Percentiles rank a stretch among this genome's conserved stretches.
Evolutionary conservation across 331 rosid species (phyloP).

Genomic region (Phaseolus coccineus): DNA sequence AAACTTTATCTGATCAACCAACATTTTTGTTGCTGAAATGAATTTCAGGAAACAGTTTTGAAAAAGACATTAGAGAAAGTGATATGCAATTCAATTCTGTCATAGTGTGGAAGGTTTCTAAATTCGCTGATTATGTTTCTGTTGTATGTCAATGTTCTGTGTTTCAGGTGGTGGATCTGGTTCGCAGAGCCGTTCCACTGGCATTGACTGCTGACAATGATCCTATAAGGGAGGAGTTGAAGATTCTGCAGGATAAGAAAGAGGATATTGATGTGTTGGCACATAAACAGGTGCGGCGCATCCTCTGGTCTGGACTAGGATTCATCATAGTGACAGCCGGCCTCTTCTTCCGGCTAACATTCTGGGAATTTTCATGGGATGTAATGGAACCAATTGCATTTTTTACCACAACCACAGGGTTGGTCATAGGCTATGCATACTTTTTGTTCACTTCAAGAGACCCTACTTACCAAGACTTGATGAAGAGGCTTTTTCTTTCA

Average conservation of each 20-base stretch:
- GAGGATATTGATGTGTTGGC: constrained; percentile 81
- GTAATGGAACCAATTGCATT: constrained; percentile 96
- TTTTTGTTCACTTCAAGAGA: constrained; percentile 87
- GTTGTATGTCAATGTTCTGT: constrained; percentile 29
- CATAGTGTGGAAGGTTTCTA: neutral
- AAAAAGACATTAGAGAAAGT: constrained; percentile 7
- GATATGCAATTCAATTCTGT: constrained; percentile 8
- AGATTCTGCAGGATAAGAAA: constrained; percentile 71
- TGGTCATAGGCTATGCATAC: constrained; percentile 89
- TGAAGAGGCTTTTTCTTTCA: constrained; percentile 85
- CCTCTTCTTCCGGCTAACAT: constrained; percentile 86
- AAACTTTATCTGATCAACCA: neutral
- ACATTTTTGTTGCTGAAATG: constrained; percentile 17
- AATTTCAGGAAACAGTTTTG: neutral
- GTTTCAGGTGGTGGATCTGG: constrained; percentile 80
- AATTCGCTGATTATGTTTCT: constrained; percentile 24
- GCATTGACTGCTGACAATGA: constrained; percentile 74
- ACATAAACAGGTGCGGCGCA: constrained; percentile 80
- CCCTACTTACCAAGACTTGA: constrained; percentile 88
- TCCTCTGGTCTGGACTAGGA: constrained; percentile 84
- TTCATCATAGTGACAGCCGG: constrained; percentile 57
- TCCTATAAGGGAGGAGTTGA: constrained; percentile 73
- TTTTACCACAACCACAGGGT: constrained; percentile 73
- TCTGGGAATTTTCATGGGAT: constrained; percentile 99
- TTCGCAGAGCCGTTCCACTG: constrained; percentile 81